Conservation (phyloP, 768 basidiomycete species). For the Terana coerulea region DNA sequence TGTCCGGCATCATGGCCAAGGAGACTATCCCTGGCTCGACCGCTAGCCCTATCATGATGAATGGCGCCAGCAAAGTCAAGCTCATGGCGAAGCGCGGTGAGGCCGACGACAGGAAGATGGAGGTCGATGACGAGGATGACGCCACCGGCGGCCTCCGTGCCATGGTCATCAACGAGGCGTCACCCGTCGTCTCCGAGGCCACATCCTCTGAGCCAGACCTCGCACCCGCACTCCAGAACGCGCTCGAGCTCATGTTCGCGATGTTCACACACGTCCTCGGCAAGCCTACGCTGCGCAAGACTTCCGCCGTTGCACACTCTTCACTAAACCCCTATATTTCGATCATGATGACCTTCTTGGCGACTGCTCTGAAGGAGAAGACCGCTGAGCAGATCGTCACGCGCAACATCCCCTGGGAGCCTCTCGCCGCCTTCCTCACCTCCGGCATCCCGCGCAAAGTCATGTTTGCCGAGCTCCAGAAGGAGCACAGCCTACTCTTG, state of each 20-base stretch:
- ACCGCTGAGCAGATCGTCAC: conserved; percentile 63
- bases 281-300: conserved; percentile 56
- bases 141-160: conserved; percentile 25
- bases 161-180: conserved; percentile 23
- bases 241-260: conserved; percentile 73
- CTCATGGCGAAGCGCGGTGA: conserved; percentile 31
- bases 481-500: conserved; percentile 63
- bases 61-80: conserved; percentile 34
- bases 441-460: conserved; percentile 52
- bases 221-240: conserved; percentile 66
- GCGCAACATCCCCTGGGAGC: conserved; percentile 80
- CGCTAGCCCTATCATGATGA: conserved; percentile 45
- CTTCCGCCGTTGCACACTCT: conserved; percentile 44
- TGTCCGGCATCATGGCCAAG: conserved; percentile 44
- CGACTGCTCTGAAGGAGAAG: conserved; percentile 66
- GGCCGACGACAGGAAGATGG: conserved; percentile 55
- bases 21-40: conserved; percentile 30
- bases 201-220: conserved; percentile 37
- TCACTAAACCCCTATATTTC: conserved; percentile 85
- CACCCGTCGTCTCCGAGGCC: conserved; percentile 30
- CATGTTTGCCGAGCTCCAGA: conserved; percentile 30
- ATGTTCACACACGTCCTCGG: conserved; percentile 73
- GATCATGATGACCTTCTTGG: conserved; percentile 83
- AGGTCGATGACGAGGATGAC: conserved; percentile 49
- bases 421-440: conserved; percentile 63